Conservation (phyloP, 306 rosid species). For the Vicia sativa region DNA sequence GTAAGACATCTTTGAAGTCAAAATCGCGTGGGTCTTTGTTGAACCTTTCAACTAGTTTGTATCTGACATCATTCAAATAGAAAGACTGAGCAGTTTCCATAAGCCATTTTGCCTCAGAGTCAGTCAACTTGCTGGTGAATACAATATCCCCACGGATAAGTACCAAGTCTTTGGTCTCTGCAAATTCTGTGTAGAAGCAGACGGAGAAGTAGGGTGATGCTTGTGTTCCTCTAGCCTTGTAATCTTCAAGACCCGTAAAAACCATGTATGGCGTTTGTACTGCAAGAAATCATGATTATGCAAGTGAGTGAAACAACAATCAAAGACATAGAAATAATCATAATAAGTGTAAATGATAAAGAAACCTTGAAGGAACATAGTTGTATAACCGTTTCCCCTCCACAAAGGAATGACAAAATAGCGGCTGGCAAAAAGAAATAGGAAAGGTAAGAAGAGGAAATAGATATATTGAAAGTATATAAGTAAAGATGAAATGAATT, state of each 20-base stretch:
- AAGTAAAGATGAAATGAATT: no score
- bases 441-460: constrained; percentile 31
- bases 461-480: no score
- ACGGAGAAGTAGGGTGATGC: constrained; percentile 80
- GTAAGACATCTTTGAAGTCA: constrained; percentile 90
- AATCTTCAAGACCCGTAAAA: constrained; percentile 93
- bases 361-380: constrained; percentile 98
- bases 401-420: constrained; percentile 90
- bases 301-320: constrained; percentile 1
- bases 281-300: constrained; percentile 47
- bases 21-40: constrained; percentile 83
- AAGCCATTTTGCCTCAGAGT: constrained; percentile 82
- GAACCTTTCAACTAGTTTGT: constrained; percentile 82
- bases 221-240: constrained; percentile 93
- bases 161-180: constrained; percentile 82
- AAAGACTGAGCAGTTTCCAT: constrained; percentile 80
- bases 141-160: constrained; percentile 86
- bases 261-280: constrained; percentile 81
- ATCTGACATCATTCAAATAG: constrained; percentile 75
- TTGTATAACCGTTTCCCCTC: constrained; percentile 85
- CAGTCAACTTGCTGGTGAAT: constrained; percentile 78
- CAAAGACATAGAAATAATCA: no score
- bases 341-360: no score
- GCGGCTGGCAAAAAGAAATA: constrained; percentile 56
- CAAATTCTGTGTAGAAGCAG: constrained; percentile 80